phyloP scores from a whole-genome alignment of 192 early-diverging fungal species.

The Mortierella hygrophila region DNA sequence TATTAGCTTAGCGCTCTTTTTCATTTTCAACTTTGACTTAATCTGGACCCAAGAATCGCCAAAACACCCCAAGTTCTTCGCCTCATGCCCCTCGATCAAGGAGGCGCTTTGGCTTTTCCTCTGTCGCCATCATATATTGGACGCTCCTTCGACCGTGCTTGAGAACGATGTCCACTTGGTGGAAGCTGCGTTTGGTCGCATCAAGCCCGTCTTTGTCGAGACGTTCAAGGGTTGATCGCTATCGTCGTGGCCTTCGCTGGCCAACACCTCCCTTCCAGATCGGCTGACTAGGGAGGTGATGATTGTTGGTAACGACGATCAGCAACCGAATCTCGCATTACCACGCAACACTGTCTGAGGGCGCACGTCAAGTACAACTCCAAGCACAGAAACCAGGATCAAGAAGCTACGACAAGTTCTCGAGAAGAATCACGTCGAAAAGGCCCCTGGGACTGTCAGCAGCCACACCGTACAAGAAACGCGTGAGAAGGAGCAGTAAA shows the following conservation, averaged over 20 bases:
- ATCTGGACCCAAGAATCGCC: too few relatives aligned
- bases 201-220: slow-evolving; percentile 31
- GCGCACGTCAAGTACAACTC: slow-evolving; percentile 24
- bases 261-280: slow-evolving; percentile 19
- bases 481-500: slow-evolving; percentile 17
- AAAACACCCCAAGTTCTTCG: too few relatives aligned
- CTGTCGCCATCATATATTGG: slow-evolving; percentile 24
- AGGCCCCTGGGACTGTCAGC: slow-evolving; percentile 27
- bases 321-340: slow-evolving; percentile 28
- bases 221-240: slow-evolving; percentile 33
- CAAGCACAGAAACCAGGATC: slow-evolving; percentile 11
- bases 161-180: slow-evolving; percentile 25
- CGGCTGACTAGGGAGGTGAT: slow-evolving; percentile 20
- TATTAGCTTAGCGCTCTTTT: too few relatives aligned
- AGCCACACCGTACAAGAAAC: slow-evolving; percentile 10
- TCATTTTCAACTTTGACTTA: too few relatives aligned
- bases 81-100: too few relatives aligned
- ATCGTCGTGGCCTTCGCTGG: slow-evolving; percentile 31
- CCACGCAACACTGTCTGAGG: slow-evolving; percentile 26
- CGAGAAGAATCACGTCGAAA: slow-evolving; percentile 11
- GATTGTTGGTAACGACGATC: slow-evolving; percentile 27
- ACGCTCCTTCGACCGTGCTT: slow-evolving; percentile 16
- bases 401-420: slow-evolving; percentile 19
- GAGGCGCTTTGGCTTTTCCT: slow-evolving; percentile 26
- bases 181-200: slow-evolving; percentile 39